These are phyloP conservation scores for Willaertia magna DNA, from an alignment of 208 protist genomes.

Conservation along the genomic window DNA sequence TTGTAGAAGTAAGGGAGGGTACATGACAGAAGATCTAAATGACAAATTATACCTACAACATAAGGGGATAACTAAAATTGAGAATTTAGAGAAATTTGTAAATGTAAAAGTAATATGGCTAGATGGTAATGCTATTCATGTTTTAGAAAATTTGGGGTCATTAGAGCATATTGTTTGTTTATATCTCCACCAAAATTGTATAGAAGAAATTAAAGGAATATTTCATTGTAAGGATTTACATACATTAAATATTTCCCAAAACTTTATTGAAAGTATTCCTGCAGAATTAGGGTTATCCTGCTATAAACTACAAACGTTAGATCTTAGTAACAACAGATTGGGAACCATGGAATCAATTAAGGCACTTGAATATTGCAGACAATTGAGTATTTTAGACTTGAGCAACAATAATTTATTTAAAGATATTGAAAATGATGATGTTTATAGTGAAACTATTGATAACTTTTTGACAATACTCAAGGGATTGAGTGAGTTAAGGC, in stretches of 20 bases:
- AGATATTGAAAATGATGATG: not conserved
- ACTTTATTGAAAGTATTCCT: slow-evolving; percentile 23
- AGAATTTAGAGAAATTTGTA: slow-evolving; percentile 37
- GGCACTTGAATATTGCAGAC: slow-evolving; percentile 8
- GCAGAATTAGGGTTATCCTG: not conserved
- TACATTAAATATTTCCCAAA: slow-evolving; percentile 36
- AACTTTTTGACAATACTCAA: not conserved
- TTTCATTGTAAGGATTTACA: slow-evolving; percentile 17
- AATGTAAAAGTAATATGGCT: slow-evolving; percentile 33
- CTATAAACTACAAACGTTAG: slow-evolving; percentile 20
- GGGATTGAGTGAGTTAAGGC: slow-evolving; percentile 6
- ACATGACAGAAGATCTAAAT: slow-evolving; percentile 24
- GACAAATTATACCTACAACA: slow-evolving; percentile 42
- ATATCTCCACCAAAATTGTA: slow-evolving; percentile 42
- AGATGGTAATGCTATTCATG: slow-evolving; percentile 31
- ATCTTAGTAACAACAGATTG: slow-evolving; percentile 27
- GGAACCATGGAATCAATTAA: not conserved
- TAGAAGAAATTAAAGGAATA: slow-evolving; percentile 29
- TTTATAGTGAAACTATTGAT: not conserved
- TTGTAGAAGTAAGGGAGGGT: not conserved
- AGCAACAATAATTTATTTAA: slow-evolving; percentile 31
- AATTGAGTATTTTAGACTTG: slow-evolving; percentile 28
- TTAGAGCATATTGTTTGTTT: slow-evolving; percentile 25
- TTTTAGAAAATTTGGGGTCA: slow-evolving; percentile 20
- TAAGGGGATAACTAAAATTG: slow-evolving; percentile 37